Conservation (phyloP, 2,329 filamentous ascomycete species). For the Diaporthe vexans region DNA sequence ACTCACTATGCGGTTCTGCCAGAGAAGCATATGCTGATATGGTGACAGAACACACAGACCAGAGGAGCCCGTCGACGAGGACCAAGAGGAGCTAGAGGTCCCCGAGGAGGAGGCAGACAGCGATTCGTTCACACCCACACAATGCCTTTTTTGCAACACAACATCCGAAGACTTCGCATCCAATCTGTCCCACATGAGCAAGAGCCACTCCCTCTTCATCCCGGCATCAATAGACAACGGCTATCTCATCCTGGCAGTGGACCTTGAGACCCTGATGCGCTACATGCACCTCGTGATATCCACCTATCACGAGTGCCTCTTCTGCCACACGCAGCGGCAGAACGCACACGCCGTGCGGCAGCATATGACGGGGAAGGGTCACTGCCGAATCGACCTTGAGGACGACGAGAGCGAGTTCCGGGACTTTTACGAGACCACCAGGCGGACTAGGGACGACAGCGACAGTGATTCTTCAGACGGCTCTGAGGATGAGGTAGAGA, state of each 20-base stretch:
- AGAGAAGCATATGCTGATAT: neutral
- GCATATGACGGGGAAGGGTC: constrained; percentile 61
- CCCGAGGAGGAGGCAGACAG: neutral
- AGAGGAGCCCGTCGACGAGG: neutral
- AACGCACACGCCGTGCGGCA: constrained; percentile 59
- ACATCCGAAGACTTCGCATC: constrained; percentile 47
- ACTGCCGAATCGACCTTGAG: constrained; percentile 56
- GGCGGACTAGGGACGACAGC: neutral
- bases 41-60: neutral
- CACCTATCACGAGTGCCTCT: constrained; percentile 61
- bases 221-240: constrained; percentile 49
- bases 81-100: neutral
- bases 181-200: constrained; percentile 61
- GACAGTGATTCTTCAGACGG: neutral
- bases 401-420: constrained; percentile 50
- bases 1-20: fast-evolving
- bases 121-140: constrained; percentile 43
- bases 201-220: constrained; percentile 59
- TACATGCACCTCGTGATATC: constrained; percentile 62
- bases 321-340: constrained; percentile 57
- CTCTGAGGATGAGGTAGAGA: neutral
- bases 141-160: constrained; percentile 57
- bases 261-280: constrained; percentile 58
- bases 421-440: constrained; percentile 52
- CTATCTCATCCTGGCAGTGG: constrained; percentile 53